These are phyloP conservation scores for Berberis thunbergii DNA, from an alignment of 164 flowering plant species.

Conservation along the genomic window DNA sequence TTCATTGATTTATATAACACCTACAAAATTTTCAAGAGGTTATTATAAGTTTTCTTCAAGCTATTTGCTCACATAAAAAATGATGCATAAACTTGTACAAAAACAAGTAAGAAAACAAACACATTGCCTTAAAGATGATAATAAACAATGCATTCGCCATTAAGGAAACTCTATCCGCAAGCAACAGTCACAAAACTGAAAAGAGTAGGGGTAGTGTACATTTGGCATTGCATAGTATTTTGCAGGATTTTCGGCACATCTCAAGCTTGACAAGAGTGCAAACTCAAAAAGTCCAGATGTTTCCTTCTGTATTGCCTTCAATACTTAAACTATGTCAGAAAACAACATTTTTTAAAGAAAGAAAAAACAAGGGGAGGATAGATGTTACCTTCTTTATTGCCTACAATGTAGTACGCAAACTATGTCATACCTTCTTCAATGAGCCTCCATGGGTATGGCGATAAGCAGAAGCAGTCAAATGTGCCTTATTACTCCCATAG, in stretches of 20 bases:
- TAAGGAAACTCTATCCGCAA: neutral
- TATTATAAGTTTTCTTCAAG: neutral
- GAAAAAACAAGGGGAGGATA: no score
- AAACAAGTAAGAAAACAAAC: no score
- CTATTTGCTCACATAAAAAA: no score
- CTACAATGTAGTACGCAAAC: neutral
- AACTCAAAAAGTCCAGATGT: slow-evolving; percentile 54
- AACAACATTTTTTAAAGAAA: no score
- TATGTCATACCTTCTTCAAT: slow-evolving; percentile 44
- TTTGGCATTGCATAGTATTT: slow-evolving; percentile 49
- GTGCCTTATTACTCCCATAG: slow-evolving; percentile 62
- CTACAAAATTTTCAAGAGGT: slow-evolving; percentile 22
- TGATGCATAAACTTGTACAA: no score
- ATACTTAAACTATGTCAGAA: neutral
- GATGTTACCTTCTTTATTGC: no score
- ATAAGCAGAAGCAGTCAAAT: slow-evolving; percentile 56
- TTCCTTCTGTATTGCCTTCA: slow-evolving; percentile 69
- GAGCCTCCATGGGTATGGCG: slow-evolving; percentile 32
- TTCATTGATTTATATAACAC: slow-evolving; percentile 63
- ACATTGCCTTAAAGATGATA: no score
- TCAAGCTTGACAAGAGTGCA: slow-evolving; percentile 51
- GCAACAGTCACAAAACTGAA: neutral
- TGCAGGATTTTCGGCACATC: slow-evolving; percentile 57
- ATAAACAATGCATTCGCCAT: no score
- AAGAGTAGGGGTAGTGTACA: slow-evolving; percentile 18